A percentile compares a stretch with the other conserved stretches of the same genome.
Evolutionary conservation across 1,284 basidiomycete species (phyloP).

Genomic region (Melanopsichium pennsylvanicum): DNA sequence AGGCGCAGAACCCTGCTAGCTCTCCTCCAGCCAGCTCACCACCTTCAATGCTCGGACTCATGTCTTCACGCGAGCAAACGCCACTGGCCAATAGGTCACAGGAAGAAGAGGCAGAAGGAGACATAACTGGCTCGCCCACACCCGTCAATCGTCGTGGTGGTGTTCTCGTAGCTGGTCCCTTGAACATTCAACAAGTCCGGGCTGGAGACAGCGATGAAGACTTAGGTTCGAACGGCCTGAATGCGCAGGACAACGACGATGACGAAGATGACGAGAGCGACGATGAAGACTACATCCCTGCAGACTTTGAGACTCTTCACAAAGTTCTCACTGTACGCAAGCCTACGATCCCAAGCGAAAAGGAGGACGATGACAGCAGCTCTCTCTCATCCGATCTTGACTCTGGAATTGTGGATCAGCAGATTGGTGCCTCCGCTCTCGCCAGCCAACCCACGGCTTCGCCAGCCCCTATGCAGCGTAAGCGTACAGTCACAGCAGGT

Average conservation of each 20-base stretch:
- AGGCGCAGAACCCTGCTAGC: slow-evolving; percentile 8
- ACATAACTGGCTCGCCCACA: slow-evolving; percentile 29
- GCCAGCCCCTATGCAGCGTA: slow-evolving; percentile 7
- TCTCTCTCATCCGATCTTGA: slow-evolving; percentile 37
- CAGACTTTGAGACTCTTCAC: slow-evolving; percentile 4
- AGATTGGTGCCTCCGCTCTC: slow-evolving; percentile 20
- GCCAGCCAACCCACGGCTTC: slow-evolving; percentile 12
- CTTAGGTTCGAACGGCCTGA: slow-evolving; percentile 3
- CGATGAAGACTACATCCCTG: slow-evolving; percentile 40
- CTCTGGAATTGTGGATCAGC: slow-evolving; percentile 23
- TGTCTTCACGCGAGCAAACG: slow-evolving; percentile 18
- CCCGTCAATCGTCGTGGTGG: slow-evolving; percentile 24
- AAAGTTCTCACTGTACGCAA: slow-evolving; percentile 15
- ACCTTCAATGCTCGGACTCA: slow-evolving; percentile 11
- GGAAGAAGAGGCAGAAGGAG: slow-evolving; percentile 31
- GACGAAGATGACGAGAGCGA: slow-evolving; percentile 43
- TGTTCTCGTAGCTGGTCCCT: slow-evolving; percentile 34
- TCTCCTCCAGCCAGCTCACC: slow-evolving; percentile 40
- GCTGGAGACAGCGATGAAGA: slow-evolving; percentile 42
- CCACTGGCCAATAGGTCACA: neutral
- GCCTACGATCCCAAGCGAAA: neutral
- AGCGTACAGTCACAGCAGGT: slow-evolving; percentile 6
- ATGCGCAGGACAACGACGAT: slow-evolving; percentile 15
- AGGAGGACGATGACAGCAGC: slow-evolving; percentile 27
- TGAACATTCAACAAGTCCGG: slow-evolving; percentile 27